Conservation (phyloP, 768 basidiomycete species). For the Punctularia strigosozonata region DNA sequence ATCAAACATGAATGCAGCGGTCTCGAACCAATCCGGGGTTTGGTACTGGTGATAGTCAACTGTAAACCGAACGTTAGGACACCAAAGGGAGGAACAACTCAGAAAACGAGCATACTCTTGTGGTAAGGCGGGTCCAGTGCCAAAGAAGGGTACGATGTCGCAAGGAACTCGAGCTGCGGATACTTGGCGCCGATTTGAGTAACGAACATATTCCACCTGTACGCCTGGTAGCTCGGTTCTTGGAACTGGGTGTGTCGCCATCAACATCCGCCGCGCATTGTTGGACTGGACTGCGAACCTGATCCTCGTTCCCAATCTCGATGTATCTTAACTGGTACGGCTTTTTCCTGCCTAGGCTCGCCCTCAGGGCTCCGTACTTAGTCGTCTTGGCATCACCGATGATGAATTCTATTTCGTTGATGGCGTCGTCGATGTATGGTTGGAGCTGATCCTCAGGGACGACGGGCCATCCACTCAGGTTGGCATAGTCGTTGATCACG, state of each 20-base stretch:
- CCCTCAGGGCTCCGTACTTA: constrained; percentile 1
- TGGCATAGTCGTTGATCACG: constrained; percentile 18
- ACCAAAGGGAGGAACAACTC: background rate
- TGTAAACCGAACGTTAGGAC: background rate
- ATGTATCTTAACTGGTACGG: constrained; percentile 5
- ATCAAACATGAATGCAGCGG: constrained; percentile 1
- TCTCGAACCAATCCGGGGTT: constrained; percentile 4
- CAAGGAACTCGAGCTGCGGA: constrained; percentile 2
- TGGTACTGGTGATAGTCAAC: constrained; percentile 4
- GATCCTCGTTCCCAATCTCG: constrained; percentile 21
- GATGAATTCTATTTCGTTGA: constrained; percentile 12
- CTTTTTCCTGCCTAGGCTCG: background rate
- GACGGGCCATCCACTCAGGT: constrained; percentile 23
- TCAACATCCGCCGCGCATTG: no score
- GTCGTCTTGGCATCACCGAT: constrained; percentile 1
- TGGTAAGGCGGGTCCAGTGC: constrained; percentile 5
- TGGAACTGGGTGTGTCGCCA: no score
- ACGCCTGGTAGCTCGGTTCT: constrained; percentile 4
- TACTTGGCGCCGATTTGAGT: constrained; percentile 11
- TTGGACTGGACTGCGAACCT: constrained; percentile 18
- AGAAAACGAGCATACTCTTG: constrained; percentile 1
- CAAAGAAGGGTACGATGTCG: constrained; percentile 1
- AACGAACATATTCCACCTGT: constrained; percentile 18
- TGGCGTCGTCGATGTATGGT: constrained; percentile 22
- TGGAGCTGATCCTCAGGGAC: constrained; percentile 22